Evolutionary conservation across 2,329 filamentous ascomycete genomes (phyloP).

Genomic region (Arthrobotrys iridis): DNA sequence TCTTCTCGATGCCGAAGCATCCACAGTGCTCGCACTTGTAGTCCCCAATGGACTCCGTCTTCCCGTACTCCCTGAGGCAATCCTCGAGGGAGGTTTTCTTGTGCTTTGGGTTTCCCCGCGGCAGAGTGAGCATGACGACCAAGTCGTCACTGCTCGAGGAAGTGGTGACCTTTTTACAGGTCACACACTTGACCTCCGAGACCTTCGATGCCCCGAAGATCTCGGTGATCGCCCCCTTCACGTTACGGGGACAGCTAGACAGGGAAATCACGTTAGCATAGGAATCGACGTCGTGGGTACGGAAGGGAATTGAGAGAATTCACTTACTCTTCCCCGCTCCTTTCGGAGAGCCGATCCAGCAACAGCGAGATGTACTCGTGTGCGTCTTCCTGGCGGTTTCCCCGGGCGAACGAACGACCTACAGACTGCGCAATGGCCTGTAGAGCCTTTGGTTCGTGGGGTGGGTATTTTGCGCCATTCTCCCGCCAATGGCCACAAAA

Average conservation of each 20-base stretch:
- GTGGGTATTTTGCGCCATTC: background rate
- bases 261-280: background rate
- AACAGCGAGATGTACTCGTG: constrained; percentile 46
- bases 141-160: constrained; percentile 10
- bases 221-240: background rate
- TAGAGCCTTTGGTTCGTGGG: constrained; percentile 34
- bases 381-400: constrained; percentile 33
- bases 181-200: constrained; percentile 13
- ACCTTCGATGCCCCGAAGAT: constrained; percentile 38
- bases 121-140: constrained; percentile 32
- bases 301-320: background rate
- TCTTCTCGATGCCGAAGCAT: constrained; percentile 22
- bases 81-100: constrained; percentile 13
- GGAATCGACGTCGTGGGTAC: background rate
- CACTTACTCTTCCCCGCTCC: constrained; percentile 1
- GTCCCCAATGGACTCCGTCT: constrained; percentile 19
- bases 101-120: background rate
- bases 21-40: constrained; percentile 37
- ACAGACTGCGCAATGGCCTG: constrained; percentile 23
- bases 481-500: constrained; percentile 25
- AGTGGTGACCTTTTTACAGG: background rate
- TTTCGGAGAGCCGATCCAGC: constrained; percentile 18
- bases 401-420: constrained; percentile 21
- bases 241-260: background rate
- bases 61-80: constrained; percentile 23